Conservation (phyloP, 1,284 basidiomycete genomes). For the Leccinum pachyderme region DNA sequence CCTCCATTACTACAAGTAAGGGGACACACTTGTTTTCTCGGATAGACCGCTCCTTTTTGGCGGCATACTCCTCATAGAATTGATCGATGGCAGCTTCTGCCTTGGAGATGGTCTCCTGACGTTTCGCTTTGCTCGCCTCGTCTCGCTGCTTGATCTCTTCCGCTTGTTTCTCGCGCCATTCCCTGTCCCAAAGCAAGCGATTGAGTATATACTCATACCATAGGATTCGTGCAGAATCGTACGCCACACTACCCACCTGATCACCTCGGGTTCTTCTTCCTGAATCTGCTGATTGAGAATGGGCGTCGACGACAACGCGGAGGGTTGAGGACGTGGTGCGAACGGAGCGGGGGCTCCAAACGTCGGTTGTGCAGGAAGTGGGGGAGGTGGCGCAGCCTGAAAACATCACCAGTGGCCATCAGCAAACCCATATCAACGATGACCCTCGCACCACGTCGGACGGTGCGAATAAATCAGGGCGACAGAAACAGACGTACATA, state of each 20-base stretch:
- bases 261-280: conserved; percentile 64
- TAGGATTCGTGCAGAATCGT: too few relatives aligned
- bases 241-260: conserved; percentile 39
- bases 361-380: conserved; percentile 34
- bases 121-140: conserved; percentile 75
- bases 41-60: conserved; percentile 91
- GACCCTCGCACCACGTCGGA: conserved; percentile 4
- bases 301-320: conserved; percentile 66
- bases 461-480: not conserved
- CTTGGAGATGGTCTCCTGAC: conserved; percentile 83
- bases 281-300: conserved; percentile 65
- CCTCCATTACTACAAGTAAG: not conserved
- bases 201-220: not conserved
- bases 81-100: conserved; percentile 94
- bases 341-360: conserved; percentile 55
- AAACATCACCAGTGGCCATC: conserved; percentile 7
- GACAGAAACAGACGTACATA: conserved; percentile 40
- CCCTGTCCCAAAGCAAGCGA: conserved; percentile 41
- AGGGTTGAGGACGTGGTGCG: conserved; percentile 72
- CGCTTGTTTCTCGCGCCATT: conserved; percentile 88
- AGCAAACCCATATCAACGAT: conserved; percentile 1
- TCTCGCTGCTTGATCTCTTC: conserved; percentile 82
- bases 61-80: conserved; percentile 94
- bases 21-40: conserved; percentile 84
- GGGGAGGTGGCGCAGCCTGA: conserved; percentile 31